A percentile compares a stretch with the other conserved stretches of the same genome.
These are phyloP conservation scores for Cyberlindnera euphorbiiphila DNA, from an alignment of 805 yeast genomes.

Conservation along the genomic window DNA sequence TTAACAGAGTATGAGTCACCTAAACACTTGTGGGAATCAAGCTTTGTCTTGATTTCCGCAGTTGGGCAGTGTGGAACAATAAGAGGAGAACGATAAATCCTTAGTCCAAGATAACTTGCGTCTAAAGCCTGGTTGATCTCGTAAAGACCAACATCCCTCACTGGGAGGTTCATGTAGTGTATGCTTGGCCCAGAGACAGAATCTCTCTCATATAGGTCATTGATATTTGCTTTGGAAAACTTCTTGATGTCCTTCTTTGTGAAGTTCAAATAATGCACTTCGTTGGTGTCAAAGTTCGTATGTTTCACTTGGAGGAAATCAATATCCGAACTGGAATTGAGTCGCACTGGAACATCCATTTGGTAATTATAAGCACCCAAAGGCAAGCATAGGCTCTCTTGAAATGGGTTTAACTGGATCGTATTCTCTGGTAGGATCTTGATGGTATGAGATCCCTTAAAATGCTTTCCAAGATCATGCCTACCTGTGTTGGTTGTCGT, in stretches of 20 bases:
- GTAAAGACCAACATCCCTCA: conserved; percentile 73
- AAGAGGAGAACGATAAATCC: conserved; percentile 57
- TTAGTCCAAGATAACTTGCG: conserved; percentile 53
- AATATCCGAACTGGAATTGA: conserved; percentile 76
- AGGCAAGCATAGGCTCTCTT: conserved; percentile 59
- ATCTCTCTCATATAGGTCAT: conserved; percentile 26
- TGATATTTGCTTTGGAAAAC: conserved; percentile 23
- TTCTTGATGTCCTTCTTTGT: conserved; percentile 53
- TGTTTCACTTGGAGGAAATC: conserved; percentile 62
- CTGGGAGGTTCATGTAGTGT: conserved; percentile 60
- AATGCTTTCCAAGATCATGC: conserved; percentile 42
- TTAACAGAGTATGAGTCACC: conserved; percentile 51
- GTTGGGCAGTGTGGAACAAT: conserved; percentile 75
- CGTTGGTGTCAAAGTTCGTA: conserved; percentile 50
- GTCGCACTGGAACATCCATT: conserved; percentile 62
- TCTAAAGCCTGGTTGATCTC: conserved; percentile 66
- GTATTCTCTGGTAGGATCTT: conserved; percentile 90
- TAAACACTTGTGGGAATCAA: conserved; percentile 52
- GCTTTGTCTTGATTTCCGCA: conserved; percentile 45
- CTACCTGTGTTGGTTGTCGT: conserved; percentile 34
- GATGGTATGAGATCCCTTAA: conserved; percentile 82
- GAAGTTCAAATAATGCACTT: conserved; percentile 45
- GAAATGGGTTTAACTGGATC: conserved; percentile 75
- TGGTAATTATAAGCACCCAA: conserved; percentile 28
- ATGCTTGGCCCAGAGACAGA: conserved; percentile 32